These are phyloP conservation scores for Claviceps paspali DNA, from an alignment of 2,329 filamentous ascomycete species.

Conservation along the genomic window DNA sequence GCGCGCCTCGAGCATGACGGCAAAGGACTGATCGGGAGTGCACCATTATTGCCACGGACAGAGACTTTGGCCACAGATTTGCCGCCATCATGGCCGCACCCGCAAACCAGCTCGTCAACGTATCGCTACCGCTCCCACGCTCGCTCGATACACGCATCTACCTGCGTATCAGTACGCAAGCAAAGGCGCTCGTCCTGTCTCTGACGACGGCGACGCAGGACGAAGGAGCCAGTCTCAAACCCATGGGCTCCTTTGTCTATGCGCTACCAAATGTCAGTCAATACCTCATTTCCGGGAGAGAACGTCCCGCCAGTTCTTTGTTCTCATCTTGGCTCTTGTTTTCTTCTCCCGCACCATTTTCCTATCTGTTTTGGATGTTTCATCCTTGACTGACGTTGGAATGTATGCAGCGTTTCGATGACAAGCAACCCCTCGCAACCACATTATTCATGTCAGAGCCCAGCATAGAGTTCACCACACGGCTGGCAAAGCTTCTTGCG, in stretches of 20 bases:
- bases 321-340: no score
- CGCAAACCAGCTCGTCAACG: slow-evolving; percentile 1
- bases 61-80: no score
- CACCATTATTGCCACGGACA: no score
- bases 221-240: slow-evolving; percentile 31
- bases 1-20: no score
- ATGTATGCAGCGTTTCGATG: slow-evolving; percentile 30
- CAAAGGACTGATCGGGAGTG: no score
- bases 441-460: slow-evolving; percentile 60
- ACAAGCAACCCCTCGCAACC: slow-evolving; percentile 56
- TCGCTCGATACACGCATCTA: slow-evolving; percentile 47
- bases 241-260: slow-evolving; percentile 84
- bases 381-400: slow-evolving; percentile 1
- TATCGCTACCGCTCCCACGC: slow-evolving; percentile 45
- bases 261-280: slow-evolving; percentile 66
- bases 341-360: no score
- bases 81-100: background rate
- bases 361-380: no score
- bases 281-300: slow-evolving; percentile 17
- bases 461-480: slow-evolving; percentile 73
- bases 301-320: no score
- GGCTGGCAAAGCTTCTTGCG: slow-evolving; percentile 73
- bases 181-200: slow-evolving; percentile 44
- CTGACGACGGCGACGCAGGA: slow-evolving; percentile 42
- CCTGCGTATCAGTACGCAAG: slow-evolving; percentile 40